These are phyloP conservation scores for Stevia rebaudiana DNA, from an alignment of 140 eudicot species.

Conservation along the genomic window DNA sequence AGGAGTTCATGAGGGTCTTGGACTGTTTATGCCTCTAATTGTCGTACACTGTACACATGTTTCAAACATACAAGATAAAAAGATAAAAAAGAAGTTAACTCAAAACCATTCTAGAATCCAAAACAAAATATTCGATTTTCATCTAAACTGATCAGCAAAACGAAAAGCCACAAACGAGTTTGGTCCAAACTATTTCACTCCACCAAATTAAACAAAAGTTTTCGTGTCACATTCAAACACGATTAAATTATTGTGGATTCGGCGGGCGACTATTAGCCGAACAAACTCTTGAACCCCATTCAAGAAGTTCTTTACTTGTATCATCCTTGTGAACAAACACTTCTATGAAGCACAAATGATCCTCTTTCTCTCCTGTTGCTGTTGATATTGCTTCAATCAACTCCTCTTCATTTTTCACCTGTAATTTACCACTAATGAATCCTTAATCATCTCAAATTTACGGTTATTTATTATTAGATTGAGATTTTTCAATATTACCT, in stretches of 20 bases:
- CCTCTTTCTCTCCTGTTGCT: slow-evolving; percentile 61
- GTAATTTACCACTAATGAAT: neutral
- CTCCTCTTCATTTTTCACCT: slow-evolving; percentile 58
- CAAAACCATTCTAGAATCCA: no score
- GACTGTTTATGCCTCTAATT: no score
- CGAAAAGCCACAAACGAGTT: no score
- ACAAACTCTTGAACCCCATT: slow-evolving; percentile 77
- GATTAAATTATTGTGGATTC: slow-evolving; percentile 46
- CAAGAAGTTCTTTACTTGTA: slow-evolving; percentile 39
- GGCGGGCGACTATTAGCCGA: slow-evolving; percentile 78
- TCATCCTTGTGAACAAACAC: slow-evolving; percentile 58
- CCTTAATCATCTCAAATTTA: neutral
- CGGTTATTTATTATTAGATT: neutral
- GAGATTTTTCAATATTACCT: slow-evolving; percentile 23
- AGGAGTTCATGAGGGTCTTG: no score
- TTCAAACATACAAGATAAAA: no score
- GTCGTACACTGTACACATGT: no score
- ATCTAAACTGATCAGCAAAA: no score
- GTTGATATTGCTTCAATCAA: slow-evolving; percentile 49
- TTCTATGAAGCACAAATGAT: slow-evolving; percentile 69
- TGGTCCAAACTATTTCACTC: neutral
- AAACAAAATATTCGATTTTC: no score
- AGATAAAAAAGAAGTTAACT: no score
- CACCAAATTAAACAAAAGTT: slow-evolving; percentile 14
- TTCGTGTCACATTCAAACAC: neutral